Conservation (phyloP, 352 stramenopile genomes). For the Globisporangium viniferum region DNA sequence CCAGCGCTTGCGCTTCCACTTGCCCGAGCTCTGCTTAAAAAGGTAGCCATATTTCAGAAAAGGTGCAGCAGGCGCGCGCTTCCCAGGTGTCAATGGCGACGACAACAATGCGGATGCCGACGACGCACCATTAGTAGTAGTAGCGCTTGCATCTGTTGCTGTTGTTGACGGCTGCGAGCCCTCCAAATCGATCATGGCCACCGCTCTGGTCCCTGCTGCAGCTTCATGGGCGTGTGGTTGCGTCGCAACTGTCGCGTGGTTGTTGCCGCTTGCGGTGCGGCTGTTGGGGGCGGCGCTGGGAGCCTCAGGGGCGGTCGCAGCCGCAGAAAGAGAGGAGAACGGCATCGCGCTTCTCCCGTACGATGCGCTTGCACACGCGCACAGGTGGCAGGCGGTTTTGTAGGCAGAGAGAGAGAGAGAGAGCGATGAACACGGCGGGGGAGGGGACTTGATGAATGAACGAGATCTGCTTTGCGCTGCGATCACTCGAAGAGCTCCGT, state of each 20-base stretch:
- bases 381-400: neutral
- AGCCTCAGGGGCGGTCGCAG: neutral
- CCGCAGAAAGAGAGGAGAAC: neutral
- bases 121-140: neutral
- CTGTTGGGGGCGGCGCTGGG: neutral
- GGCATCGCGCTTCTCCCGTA: neutral
- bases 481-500: conserved; percentile 6
- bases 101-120: neutral
- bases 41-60: conserved; percentile 55
- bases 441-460: neutral
- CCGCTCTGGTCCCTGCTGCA: neutral
- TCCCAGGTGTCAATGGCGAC: neutral
- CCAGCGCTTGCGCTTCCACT: conserved; percentile 79
- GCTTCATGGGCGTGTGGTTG: neutral
- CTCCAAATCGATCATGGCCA: neutral
- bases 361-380: neutral
- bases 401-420: neutral
- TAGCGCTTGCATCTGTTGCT: neutral
- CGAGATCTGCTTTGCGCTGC: neutral
- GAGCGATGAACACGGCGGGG: neutral
- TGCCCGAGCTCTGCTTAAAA: conserved; percentile 75
- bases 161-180: neutral
- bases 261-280: conserved; percentile 5
- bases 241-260: conserved; percentile 1
- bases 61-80: conserved; percentile 10